These are phyloP conservation scores for Euptelea pleiosperma DNA, from an alignment of 164 flowering plant genomes.

Conservation along the genomic window DNA sequence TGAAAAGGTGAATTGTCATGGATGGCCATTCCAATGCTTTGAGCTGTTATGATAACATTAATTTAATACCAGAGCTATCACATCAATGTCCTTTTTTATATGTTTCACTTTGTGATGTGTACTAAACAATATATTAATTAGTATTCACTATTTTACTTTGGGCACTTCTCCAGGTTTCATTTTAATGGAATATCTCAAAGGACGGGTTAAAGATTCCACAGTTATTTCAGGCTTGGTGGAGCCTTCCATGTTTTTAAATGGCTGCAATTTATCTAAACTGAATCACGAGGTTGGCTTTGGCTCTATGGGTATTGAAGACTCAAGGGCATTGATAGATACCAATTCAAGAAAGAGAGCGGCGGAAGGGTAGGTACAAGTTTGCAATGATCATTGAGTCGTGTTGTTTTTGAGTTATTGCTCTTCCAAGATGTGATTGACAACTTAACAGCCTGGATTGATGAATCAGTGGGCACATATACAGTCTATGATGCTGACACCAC, in stretches of 20 bases:
- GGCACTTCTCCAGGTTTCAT: conserved; percentile 25
- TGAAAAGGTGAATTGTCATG: too few relatives aligned
- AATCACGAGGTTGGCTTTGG: conserved; percentile 12
- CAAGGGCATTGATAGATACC: conserved; percentile 22
- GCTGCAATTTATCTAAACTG: conserved; percentile 31
- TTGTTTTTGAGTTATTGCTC: not conserved
- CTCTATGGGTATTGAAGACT: conserved; percentile 25
- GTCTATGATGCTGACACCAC: too few relatives aligned
- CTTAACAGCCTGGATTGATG: too few relatives aligned
- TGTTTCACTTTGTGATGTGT: not conserved
- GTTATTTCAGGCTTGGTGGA: conserved; percentile 15
- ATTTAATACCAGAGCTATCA: too few relatives aligned
- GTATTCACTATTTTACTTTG: not conserved
- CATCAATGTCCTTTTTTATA: too few relatives aligned
- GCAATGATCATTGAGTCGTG: not conserved
- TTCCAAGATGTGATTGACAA: not conserved
- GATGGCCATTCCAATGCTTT: too few relatives aligned
- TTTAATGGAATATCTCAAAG: conserved; percentile 39
- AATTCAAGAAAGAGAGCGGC: conserved; percentile 23
- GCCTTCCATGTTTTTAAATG: conserved; percentile 13
- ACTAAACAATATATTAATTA: not conserved
- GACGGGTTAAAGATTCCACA: conserved; percentile 19
- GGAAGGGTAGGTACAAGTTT: conserved; percentile 26
- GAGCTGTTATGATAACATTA: too few relatives aligned
- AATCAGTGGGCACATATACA: too few relatives aligned